Percentiles rank a stretch among this genome's conserved stretches.
Conservation (phyloP, 257 asterid species). For the Capsicum baccatum region DNA sequence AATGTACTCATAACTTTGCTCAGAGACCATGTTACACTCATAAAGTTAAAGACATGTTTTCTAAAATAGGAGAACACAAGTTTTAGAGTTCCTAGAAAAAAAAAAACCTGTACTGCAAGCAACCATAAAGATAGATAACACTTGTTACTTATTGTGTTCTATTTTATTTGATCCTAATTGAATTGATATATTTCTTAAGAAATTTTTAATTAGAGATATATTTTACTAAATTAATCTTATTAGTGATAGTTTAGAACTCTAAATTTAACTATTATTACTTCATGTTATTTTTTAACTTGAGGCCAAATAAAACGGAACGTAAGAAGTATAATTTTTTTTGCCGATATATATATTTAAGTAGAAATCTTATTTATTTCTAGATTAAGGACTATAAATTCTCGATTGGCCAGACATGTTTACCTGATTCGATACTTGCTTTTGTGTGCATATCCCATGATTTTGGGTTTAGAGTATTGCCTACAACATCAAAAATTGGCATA, state of each 20-base stretch:
- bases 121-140: not conserved
- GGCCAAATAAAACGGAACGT: too few relatives aligned
- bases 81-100: not conserved
- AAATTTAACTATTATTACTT: too few relatives aligned
- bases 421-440: slow-evolving; percentile 56
- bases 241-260: too few relatives aligned
- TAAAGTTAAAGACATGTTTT: not conserved
- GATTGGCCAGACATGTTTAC: slow-evolving; percentile 31
- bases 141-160: too few relatives aligned
- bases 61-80: not conserved
- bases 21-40: not conserved
- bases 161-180: too few relatives aligned
- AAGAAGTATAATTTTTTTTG: too few relatives aligned
- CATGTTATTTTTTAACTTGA: too few relatives aligned
- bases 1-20: not conserved
- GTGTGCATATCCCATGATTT: slow-evolving; percentile 78
- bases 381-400: not conserved
- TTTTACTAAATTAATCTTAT: too few relatives aligned
- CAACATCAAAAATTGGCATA: slow-evolving; percentile 83
- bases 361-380: not conserved
- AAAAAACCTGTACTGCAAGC: not conserved
- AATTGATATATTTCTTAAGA: too few relatives aligned
- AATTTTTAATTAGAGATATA: too few relatives aligned
- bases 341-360: too few relatives aligned
- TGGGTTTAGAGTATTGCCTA: slow-evolving; percentile 72